Base-by-base conservation (phyloP, 2,329 filamentous ascomycete species). In the Monilinia laxa region DNA sequence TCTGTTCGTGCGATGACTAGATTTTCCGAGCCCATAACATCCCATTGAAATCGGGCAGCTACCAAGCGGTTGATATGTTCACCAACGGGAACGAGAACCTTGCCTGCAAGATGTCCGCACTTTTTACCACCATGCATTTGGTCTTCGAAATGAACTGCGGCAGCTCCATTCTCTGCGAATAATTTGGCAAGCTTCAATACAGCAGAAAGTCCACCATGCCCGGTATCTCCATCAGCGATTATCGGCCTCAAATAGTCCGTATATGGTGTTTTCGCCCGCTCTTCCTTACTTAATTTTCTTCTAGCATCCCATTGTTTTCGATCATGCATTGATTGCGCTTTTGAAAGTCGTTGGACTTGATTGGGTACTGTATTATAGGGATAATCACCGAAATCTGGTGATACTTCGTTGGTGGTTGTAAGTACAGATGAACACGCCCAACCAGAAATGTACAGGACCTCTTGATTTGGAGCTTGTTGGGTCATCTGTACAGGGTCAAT, bases 401-500 rank as follows among this genome's bases (percentile, higher is more conserved):
- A 97, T 38, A 99, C 95, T 78, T 99, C 95, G 80, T 99, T 98
- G 49, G 95, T 98, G 12, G 88, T 89, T 4, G 94, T 98, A 56
- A 99, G 83, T 25, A 97, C 87, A 0, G 93, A 94, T 0, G 94
- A 98, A 80, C 95, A 98, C 6, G 95, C 95, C 95, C 95, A 99
- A 69, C 95, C 95, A 0, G 93, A 97, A 70, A 99, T 84, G 79
- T 99, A 99, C 56, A 99, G 85, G 23, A 97, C 91, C 78, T 99
- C 94, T 77, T 98, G 95, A 80, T 98, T 91, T 7, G 91, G 87
- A 20, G 95, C 95, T 81, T 98, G 95, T 79, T 99, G 95, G 59
- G 95, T 97, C 95, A 99, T 98, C 81, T 99, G 95, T 14, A 98
- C 88, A n/a, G 95, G 95, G 76, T 99, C 95, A 79, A 99, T 96